Percentiles rank a stretch among this genome's conserved stretches.
Conservation (phyloP, 177 flowering plant genomes). For the Vitis hybrid region DNA sequence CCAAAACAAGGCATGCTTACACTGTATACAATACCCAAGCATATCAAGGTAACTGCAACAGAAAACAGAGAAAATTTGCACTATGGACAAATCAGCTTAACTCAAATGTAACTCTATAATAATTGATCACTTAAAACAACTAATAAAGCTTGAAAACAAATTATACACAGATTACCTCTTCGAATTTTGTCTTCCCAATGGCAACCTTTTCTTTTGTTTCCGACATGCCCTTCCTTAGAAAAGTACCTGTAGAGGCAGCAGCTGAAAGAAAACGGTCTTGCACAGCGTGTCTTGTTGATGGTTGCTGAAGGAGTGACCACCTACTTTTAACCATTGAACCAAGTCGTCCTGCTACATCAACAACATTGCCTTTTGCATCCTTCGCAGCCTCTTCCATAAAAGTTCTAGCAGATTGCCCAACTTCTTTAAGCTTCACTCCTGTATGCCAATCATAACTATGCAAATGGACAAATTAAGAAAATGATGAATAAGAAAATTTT, state of each 20-base stretch:
- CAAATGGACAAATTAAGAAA: background rate
- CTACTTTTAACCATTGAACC: constrained; percentile 75
- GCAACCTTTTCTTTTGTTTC: constrained; percentile 86
- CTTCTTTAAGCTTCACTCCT: constrained; percentile 87
- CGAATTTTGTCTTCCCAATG: constrained; percentile 84
- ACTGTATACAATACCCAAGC: background rate
- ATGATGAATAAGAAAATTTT: background rate
- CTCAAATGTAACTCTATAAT: too few species aligned
- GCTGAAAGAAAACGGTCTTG: constrained; percentile 78
- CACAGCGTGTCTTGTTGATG: constrained; percentile 69
- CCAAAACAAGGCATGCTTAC: background rate
- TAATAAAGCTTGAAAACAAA: background rate
- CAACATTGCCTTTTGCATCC: constrained; percentile 81
- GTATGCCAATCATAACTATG: constrained; percentile 7
- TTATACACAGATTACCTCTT: constrained; percentile 57
- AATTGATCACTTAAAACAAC: background rate
- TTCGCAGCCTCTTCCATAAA: constrained; percentile 73
- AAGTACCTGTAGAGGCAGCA: constrained; percentile 78
- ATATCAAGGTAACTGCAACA: background rate
- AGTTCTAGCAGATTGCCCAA: constrained; percentile 71
- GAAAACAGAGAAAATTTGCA: background rate
- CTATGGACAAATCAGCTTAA: background rate
- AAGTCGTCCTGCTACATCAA: constrained; percentile 71
- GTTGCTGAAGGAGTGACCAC: constrained; percentile 78
- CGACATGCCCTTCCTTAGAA: constrained; percentile 71